phyloP scores from a whole-genome alignment of 1,284 basidiomycete genomes.

The Pseudozyma tsukubaensis region DNA sequence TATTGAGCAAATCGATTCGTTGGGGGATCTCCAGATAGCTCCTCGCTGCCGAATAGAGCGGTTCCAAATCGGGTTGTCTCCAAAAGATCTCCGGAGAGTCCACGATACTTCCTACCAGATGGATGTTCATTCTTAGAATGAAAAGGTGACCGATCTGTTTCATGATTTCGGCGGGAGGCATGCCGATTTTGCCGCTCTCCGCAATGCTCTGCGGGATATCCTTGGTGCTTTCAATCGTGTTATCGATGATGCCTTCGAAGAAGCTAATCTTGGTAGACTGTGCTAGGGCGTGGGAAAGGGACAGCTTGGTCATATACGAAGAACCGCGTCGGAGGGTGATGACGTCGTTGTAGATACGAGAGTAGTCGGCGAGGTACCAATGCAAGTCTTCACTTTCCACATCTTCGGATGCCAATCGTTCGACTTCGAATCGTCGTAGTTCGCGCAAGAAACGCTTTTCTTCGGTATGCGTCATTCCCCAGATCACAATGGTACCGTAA shows the following conservation, averaged over 20 bases:
- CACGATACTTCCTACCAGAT: slow-evolving; percentile 92
- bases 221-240: slow-evolving; percentile 95
- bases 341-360: slow-evolving; percentile 94
- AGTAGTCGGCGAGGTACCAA: slow-evolving; percentile 94
- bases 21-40: slow-evolving; percentile 93
- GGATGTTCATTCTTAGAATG: slow-evolving; percentile 91
- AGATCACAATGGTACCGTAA: slow-evolving; percentile 93
- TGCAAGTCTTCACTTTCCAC: slow-evolving; percentile 94
- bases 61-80: slow-evolving; percentile 84
- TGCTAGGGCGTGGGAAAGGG: slow-evolving; percentile 90
- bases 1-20: slow-evolving; percentile 90
- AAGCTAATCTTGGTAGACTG: slow-evolving; percentile 90
- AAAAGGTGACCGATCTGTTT: slow-evolving; percentile 92
- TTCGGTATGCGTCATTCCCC: slow-evolving; percentile 94
- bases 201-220: slow-evolving; percentile 93
- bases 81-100: slow-evolving; percentile 96
- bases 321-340: slow-evolving; percentile 94
- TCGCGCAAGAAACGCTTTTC: slow-evolving; percentile 89
- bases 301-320: slow-evolving; percentile 96
- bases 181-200: slow-evolving; percentile 88
- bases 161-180: slow-evolving; percentile 84
- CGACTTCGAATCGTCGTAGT: slow-evolving; percentile 86
- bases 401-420: slow-evolving; percentile 74
- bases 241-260: slow-evolving; percentile 86
- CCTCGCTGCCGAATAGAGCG: slow-evolving; percentile 87